Evolutionary conservation across 495 filamentous ascomycete species (phyloP).

Genomic region (Daldinia loculata): DNA sequence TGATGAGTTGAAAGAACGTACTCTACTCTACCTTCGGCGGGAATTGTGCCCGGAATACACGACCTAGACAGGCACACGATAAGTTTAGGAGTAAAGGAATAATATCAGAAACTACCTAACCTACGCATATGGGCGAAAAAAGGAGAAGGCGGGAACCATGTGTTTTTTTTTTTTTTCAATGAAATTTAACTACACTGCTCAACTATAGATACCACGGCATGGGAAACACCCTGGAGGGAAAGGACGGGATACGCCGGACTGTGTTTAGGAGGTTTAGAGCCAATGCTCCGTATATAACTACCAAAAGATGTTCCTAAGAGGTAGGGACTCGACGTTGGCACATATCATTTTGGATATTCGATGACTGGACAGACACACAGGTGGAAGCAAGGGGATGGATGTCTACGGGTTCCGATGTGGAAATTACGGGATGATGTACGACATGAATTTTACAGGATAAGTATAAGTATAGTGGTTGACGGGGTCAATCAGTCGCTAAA

Average conservation of each 20-base stretch:
- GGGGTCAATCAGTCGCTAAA: constrained; percentile 26
- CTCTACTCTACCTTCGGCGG: not conserved
- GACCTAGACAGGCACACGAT: not conserved
- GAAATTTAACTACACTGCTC: not conserved
- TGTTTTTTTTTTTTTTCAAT: not conserved
- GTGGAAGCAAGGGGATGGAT: not conserved
- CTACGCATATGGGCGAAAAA: not conserved
- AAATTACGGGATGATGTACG: not conserved
- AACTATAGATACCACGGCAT: not conserved
- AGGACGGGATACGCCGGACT: not conserved
- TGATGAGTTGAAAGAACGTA: not conserved
- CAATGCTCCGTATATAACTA: not conserved
- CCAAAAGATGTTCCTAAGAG: not conserved
- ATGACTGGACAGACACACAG: not conserved
- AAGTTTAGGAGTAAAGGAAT: not conserved
- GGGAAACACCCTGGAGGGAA: not conserved
- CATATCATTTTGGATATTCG: not conserved
- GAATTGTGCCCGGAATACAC: not conserved
- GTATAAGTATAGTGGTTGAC: constrained; percentile 11
- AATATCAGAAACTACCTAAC: not conserved
- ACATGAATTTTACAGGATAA: not conserved
- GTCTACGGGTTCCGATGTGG: not conserved
- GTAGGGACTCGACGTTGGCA: not conserved
- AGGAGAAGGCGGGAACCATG: not conserved
- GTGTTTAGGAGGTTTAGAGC: not conserved